Conservation (phyloP, 768 basidiomycete species). For the Naematelia aurantialba region DNA sequence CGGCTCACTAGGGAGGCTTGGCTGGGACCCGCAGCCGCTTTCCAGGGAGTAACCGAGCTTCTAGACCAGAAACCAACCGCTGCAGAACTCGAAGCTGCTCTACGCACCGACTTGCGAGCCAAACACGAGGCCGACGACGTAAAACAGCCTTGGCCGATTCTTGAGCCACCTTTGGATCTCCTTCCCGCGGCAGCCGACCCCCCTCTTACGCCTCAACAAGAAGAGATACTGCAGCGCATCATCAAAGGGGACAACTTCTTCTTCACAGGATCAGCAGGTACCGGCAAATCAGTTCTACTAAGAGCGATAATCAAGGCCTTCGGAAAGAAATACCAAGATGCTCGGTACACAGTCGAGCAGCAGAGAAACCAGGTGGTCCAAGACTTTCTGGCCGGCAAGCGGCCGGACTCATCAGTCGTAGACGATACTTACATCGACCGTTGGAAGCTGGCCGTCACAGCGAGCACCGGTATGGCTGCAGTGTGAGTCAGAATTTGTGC, state of each 20-base stretch:
- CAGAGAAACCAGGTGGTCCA: conserved; percentile 2
- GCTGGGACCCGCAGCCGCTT: background rate
- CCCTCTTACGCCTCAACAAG: conserved; percentile 25
- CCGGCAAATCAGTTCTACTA: conserved; percentile 91
- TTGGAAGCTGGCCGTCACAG: conserved; percentile 61
- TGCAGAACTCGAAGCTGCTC: background rate
- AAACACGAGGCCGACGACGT: background rate
- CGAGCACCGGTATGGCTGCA: conserved; percentile 86
- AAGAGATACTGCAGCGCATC: conserved; percentile 27
- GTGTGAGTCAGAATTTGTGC: conserved; percentile 30
- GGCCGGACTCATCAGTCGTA: background rate
- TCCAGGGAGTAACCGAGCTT: background rate
- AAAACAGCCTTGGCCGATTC: background rate
- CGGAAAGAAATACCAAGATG: conserved; percentile 13
- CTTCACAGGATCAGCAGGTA: conserved; percentile 96
- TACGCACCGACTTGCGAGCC: background rate
- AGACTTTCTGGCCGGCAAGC: conserved; percentile 1
- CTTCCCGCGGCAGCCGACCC: conserved; percentile 6
- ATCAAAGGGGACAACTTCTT: conserved; percentile 67
- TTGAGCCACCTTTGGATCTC: background rate
- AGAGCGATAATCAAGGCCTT: conserved; percentile 81
- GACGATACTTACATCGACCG: conserved; percentile 8
- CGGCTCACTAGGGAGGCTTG: background rate
- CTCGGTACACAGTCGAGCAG: background rate
- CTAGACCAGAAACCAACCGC: background rate